Base-by-base conservation (phyloP, 192 early-diverging fungal genomes). In the Bifiguratus adelaidae region DNA sequence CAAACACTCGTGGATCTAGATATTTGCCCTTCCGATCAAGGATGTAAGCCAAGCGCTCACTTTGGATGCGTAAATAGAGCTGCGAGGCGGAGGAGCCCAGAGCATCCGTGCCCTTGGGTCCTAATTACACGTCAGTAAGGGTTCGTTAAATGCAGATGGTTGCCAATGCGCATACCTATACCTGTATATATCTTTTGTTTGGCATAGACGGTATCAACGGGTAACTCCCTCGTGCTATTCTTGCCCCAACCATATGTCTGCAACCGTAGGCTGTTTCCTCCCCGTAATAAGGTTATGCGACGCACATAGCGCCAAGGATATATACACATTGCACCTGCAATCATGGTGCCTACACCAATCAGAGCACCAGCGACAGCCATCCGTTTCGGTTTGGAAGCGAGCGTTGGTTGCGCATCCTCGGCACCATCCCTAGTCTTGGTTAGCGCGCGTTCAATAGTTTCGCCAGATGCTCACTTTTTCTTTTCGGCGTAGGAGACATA, bases 221-320 rank as follows among this genome's bases (percentile, higher is more conserved):
- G 48, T 18, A 51, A 65, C 13, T 42, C 43, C 33, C 40, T 50
- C 23, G 44, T 11, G 32, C 50, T 41, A 9, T 41, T 44, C 15
- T 42, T 23, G 16, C 58, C 29, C 4, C 56, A 52, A 6, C 56
- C 62, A 26, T 49, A 52, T 18, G 62, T 65, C 3, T 58, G 25
- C 5, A 65, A 5, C 33, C 45, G 47, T 3, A 59, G 47, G 3
- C 35, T 26, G 3, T 35, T 18, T 0, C 47, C 55, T 1, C 55
- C 62, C 24, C 58, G 58, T 6, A 65, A 42, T 13, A 65, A 41
- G 1, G 47, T 40, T 2, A 65, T 11, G n/a, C 56, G 41, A 19
- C 55, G 52, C 21, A 65, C 46, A 27, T 65, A 65, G 55, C 61
- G 52, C 62, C 62, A 65, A 33, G 62, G 62, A 47, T 65, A 65